Evolutionary conservation across 148 eudicot species (phyloP).

Genomic region (Fagopyrum homotropicum): DNA sequence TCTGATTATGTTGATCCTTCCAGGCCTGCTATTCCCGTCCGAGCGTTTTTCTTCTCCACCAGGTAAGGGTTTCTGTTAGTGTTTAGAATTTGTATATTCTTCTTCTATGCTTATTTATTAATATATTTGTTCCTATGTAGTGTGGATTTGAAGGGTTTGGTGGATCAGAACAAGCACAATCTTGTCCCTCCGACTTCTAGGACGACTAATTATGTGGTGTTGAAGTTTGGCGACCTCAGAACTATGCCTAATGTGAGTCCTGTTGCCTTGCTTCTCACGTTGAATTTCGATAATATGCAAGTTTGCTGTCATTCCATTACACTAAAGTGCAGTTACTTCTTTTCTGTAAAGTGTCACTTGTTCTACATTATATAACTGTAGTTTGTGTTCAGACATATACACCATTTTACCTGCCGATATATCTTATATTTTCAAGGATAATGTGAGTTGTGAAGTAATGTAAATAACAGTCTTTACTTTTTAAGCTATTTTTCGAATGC

Average conservation of each 20-base stretch:
- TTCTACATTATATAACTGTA: too few relatives aligned
- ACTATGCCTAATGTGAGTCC: conserved; percentile 51
- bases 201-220: conserved; percentile 81
- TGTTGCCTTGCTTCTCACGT: neutral
- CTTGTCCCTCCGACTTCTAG: conserved; percentile 75
- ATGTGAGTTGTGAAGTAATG: neutral
- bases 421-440: too few relatives aligned
- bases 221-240: conserved; percentile 58
- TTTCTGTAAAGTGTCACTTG: neutral
- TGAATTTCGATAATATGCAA: neutral
- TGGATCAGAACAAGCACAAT: conserved; percentile 66
- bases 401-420: too few relatives aligned
- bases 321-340: neutral
- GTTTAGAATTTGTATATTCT: neutral
- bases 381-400: too few relatives aligned
- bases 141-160: conserved; percentile 82
- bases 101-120: neutral
- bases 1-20: conserved; percentile 16
- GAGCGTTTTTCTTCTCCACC: conserved; percentile 87
- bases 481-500: neutral
- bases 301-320: neutral
- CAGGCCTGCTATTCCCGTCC: conserved; percentile 55
- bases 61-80: conserved; percentile 35
- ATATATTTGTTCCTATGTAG: conserved; percentile 24
- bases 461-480: neutral